Evolutionary conservation across 2,329 filamentous ascomycete species (phyloP), one percentile per base, ranked within the genome.

Genomic region (Phoma sp.): DNA sequence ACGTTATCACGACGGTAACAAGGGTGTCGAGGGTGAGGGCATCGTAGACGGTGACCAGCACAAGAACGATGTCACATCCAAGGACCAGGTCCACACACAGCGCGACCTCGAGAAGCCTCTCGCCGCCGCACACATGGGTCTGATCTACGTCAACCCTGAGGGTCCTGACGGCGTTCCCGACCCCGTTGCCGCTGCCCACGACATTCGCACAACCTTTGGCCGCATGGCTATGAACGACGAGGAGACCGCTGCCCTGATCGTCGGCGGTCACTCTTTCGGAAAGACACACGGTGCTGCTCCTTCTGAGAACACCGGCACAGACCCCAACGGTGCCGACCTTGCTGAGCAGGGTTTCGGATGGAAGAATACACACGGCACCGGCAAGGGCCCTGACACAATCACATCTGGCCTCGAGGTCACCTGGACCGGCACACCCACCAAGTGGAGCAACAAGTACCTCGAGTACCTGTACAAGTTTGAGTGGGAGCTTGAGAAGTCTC

Each of bases 171-270:
- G 85, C 56, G 83, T 83, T 50, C 87, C 88, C 3, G 88, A 92
- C 68, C 86, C 88, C 18, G 74, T 87, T 36, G 86, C 87, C 11
- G 82, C 89, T 1, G 89, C 85, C 37, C 76, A 81, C 52, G 89
- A 93, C 66, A 92, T 92, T 69, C 88, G 88, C 60, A 82, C 80
- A 54, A 90, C 89, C 14, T 93, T 92, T 64, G 81, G 81, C 59
- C 88, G 89, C 72, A 92, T 93, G 89, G 89, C 86, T 58, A 92
- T 93, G 89, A 86, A 90, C 70, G 88, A 92, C 70, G 86, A 90
- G 76, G 89, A 93, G 80, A 93, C 89, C 0, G 89, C 90, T 48
- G 89, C 89, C 11, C 78, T 93, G 40, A 92, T 93, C 70, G 87
- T 87, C 35, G 89, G 89, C 69, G 89, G 89, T 35, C 89, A 93